Percentiles rank a stretch among this genome's conserved stretches.
phyloP scores from a whole-genome alignment of 495 filamentous ascomycete genomes.

The Penicillium riverlandense region DNA sequence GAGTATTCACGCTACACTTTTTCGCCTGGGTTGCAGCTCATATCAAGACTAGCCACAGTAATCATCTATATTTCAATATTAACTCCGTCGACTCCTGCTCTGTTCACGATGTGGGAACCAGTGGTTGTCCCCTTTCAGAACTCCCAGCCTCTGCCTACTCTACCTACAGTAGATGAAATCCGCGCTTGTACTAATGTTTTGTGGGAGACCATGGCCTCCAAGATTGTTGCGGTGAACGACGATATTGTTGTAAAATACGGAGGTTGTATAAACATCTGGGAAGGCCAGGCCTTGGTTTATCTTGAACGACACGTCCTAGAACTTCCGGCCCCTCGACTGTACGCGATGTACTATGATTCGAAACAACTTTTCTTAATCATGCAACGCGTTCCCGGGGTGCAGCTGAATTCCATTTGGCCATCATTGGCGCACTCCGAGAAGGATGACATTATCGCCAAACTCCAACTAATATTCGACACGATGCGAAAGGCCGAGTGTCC shows the following conservation, averaged over 20 bases:
- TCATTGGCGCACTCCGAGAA: conserved; percentile 17
- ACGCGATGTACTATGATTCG: conserved; percentile 19
- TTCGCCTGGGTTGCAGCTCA: too few relatives aligned
- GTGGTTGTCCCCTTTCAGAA: conserved; percentile 17
- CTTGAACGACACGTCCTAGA: conserved; percentile 18
- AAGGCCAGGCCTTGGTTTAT: conserved; percentile 20
- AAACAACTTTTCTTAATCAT: conserved; percentile 17
- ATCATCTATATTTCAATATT: too few relatives aligned
- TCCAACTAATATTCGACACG: conserved; percentile 11
- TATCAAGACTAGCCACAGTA: too few relatives aligned
- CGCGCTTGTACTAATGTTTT: conserved; percentile 20
- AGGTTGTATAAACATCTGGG: conserved; percentile 4
- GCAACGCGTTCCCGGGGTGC: conserved; percentile 17
- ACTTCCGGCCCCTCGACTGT: conserved; percentile 20
- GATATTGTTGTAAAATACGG: conserved; percentile 23
- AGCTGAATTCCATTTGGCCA: conserved; percentile 15
- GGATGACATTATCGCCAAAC: conserved; percentile 16
- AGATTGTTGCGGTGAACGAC: conserved; percentile 18
- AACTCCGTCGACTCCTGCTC: conserved; percentile 6
- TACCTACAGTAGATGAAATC: conserved; percentile 24
- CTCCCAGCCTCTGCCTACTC: conserved; percentile 14
- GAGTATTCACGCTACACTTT: too few relatives aligned
- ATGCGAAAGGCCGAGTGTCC: conserved; percentile 15
- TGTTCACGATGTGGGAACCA: conserved; percentile 21
- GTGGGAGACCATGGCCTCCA: conserved; percentile 11